phyloP scores from a whole-genome alignment of 2,329 filamentous ascomycete species.

The Chalaropsis thielavioides region DNA sequence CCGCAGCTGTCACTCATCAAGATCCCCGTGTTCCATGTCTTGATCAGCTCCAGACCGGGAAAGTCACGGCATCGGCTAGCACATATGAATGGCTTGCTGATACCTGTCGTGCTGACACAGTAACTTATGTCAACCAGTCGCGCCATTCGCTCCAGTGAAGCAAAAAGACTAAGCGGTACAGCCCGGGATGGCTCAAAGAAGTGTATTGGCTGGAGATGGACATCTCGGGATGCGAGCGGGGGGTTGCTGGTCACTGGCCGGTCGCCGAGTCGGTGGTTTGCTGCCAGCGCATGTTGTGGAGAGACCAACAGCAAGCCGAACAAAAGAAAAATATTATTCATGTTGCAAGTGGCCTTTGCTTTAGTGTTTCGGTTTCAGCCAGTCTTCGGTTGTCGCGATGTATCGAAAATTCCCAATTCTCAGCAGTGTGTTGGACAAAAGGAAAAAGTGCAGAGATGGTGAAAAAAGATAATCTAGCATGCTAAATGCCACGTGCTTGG shows the following conservation, averaged over 20 bases:
- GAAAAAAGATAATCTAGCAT: neutral
- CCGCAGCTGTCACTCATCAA: constrained; percentile 83
- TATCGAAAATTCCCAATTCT: neutral
- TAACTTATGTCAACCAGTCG: constrained; percentile 88
- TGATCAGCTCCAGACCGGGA: constrained; percentile 59
- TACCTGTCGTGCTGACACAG: constrained; percentile 74
- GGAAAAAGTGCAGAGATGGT: neutral
- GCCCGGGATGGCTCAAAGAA: neutral
- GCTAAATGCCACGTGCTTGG: neutral
- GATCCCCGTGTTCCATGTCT: constrained; percentile 80
- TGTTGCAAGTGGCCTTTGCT: neutral
- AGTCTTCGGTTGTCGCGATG: neutral
- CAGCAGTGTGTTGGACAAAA: neutral
- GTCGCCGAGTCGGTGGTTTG: constrained; percentile 4
- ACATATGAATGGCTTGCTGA: constrained; percentile 72
- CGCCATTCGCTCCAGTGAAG: constrained; percentile 72
- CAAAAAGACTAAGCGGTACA: constrained; percentile 49
- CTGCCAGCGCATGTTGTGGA: neutral
- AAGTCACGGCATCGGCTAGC: constrained; percentile 77
- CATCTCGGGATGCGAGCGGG: neutral
- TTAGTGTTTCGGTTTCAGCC: neutral
- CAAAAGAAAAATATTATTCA: constrained; percentile 7
- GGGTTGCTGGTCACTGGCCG: neutral
- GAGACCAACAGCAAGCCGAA: constrained; percentile 7
- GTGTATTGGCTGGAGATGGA: neutral